These are phyloP conservation scores for Phaeosphaeria sp. DNA, from an alignment of 2,329 filamentous ascomycete genomes.

Conservation along the genomic window DNA sequence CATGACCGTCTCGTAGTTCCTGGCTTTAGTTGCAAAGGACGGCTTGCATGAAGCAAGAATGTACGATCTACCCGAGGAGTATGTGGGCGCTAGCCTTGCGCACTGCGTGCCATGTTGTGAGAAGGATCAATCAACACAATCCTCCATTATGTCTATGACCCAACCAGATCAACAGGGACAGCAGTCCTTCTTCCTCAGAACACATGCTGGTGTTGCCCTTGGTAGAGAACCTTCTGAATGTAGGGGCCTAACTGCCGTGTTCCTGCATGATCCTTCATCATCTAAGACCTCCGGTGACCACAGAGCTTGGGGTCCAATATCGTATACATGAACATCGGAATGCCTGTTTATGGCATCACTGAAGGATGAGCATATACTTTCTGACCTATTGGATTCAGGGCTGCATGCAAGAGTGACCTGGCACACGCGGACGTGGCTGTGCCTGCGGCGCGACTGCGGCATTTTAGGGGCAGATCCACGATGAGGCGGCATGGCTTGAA, in stretches of 20 bases:
- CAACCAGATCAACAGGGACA: background rate
- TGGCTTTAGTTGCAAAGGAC: too few species aligned
- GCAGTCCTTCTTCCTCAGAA: background rate
- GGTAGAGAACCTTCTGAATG: background rate
- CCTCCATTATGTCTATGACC: background rate
- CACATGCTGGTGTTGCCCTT: background rate
- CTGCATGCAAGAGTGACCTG: background rate
- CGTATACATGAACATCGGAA: background rate
- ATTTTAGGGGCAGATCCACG: background rate
- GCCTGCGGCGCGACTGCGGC: background rate
- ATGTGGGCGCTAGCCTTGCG: background rate
- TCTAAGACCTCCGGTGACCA: background rate
- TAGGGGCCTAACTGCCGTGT: background rate
- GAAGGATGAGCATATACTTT: background rate
- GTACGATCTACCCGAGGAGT: background rate
- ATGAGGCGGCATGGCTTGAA: background rate
- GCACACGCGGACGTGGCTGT: background rate
- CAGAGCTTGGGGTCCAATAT: background rate
- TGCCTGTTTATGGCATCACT: background rate
- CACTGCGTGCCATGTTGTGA: background rate
- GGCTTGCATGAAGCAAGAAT: too few species aligned
- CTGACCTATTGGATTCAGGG: background rate
- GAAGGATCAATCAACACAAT: background rate
- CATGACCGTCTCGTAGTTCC: background rate
- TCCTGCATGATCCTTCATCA: background rate